These are phyloP conservation scores for Cryptosporidium tyzzeri DNA, from an alignment of 169 alveolate genomes.

Conservation along the genomic window DNA sequence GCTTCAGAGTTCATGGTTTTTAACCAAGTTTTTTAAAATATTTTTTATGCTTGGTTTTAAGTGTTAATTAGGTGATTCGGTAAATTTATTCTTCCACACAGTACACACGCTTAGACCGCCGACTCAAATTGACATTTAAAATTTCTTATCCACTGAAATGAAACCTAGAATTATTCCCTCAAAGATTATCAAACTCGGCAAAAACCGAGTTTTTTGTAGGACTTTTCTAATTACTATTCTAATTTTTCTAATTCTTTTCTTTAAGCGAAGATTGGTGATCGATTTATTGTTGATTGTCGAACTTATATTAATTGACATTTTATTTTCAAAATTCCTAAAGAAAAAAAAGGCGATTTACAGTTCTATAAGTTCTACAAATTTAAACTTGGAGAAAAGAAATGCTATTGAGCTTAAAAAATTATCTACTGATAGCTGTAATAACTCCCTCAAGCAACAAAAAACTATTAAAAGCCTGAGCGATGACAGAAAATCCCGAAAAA, in stretches of 20 bases:
- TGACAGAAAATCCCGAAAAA: not conserved
- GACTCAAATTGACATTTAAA: not conserved
- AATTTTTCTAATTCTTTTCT: slow-evolving; percentile 28
- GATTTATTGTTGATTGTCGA: slow-evolving; percentile 21
- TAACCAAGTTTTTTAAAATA: not conserved
- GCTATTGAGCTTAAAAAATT: slow-evolving; percentile 28
- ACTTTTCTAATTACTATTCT: slow-evolving; percentile 20
- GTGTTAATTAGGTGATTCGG: not conserved
- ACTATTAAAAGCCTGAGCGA: not conserved
- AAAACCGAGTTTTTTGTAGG: slow-evolving; percentile 43
- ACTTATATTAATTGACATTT: not conserved
- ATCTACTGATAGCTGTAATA: not conserved
- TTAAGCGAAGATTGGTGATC: slow-evolving; percentile 3
- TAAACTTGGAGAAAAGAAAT: not conserved
- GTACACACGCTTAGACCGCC: slow-evolving; percentile 12
- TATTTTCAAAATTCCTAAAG: not conserved
- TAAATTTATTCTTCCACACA: not conserved
- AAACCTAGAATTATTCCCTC: not conserved
- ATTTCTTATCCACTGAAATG: slow-evolving; percentile 18
- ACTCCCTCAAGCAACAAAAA: not conserved
- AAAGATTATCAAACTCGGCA: slow-evolving; percentile 24
- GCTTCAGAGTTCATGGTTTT: not conserved
- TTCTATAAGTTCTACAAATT: not conserved
- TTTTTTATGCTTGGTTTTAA: not conserved
- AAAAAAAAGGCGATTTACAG: not conserved